Evolutionary conservation across 345 rosid genomes (phyloP), one percentile per base, ranked within the genome.

Genomic region (Odontarrhena argentea): DNA sequence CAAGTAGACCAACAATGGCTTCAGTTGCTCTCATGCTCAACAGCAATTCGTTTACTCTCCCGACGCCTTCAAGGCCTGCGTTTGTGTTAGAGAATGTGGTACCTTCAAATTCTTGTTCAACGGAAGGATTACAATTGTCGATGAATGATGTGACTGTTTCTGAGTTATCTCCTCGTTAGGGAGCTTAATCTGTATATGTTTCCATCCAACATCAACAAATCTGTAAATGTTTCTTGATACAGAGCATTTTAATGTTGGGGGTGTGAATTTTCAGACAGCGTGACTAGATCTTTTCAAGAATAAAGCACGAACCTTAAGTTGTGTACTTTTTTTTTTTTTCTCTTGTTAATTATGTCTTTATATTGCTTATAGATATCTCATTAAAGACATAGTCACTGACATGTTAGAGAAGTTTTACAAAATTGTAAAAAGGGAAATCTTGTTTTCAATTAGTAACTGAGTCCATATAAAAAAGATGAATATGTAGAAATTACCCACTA

Each of bases 1-100:
- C 66, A 0, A 67, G 3, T 40, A 71, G 84, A 26, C 87, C 89
- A 12, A 80, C 81, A 2, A 86, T 83, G 88, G 70, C 75, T n/a
- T 35, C 79, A 0, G 49, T 86, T 38, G 73, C 47, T 41, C 74
- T 81, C 0, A 83, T 86, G 92, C 81, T 84, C 6, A 69, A 15
- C 9, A 81, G 82, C 62, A 24, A 52, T 53, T 86, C 84, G 0
- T 47, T 73, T 14, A 72, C 79, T 0, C 78, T 86, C 6, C 76
- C 80, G 0, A 8, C 63, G 5, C 89, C 89, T 2, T 67, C 75
- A 0, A 25, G 43, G 36, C 88, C 90, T 0, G 83, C 83, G 1
- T 82, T 80, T 53, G 60, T 48, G 48, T 8, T 52, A 65, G 73
- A 76, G 24, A 60, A 3, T 41, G 60, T 69, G 2, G 12, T 40